Base-by-base conservation (phyloP, 257 asterid genomes). In the Echium plantagineum region DNA sequence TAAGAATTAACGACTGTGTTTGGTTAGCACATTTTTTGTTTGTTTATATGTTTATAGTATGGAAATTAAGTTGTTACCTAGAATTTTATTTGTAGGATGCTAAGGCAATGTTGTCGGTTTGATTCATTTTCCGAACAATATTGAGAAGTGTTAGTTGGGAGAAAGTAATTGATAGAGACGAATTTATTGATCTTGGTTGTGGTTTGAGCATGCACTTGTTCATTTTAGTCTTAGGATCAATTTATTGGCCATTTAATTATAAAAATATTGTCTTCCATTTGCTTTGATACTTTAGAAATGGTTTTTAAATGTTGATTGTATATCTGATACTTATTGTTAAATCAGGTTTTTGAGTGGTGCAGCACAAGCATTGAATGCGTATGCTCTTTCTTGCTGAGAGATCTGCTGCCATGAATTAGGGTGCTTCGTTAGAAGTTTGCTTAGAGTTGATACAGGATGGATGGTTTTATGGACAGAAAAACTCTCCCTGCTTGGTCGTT, bases 401-500 rank as follows among this genome's bases (percentile, higher is more conserved):
- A n/a, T n/a, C n/a, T n/a, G n/a, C 5, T 42, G 46, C 46, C 0
- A 42, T 42, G 49, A 42, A 42, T 42, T 42, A 42, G 49, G 49
- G 49, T 42, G 13, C 49, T 42, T 42, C 0, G 12, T 42, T 13
- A 0, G 49, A 42, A 12, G 49, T 42, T 42, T 42, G 49, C 16
- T 10, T 42, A 42, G 49, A 10, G 49, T 10, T 42, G 13, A 42
- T 42, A 42, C 49, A 42, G 16, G 52, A 84, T 75, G 89, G 83
- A 66, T 65, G 77, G 53, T 62, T 58, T 17, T n/a, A 57, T 47
- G 21, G 75, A 73, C 19, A 83, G 77, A 63, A 80, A 74, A 21
- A 71, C 80, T 59, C 78, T 83, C 72, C 77, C 72, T 57, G 93
- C 94, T 18, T 88, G 95, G 95, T 81, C 86, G 26, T 73, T 83